Percentiles rank a stretch among this genome's conserved stretches.
Conservation (phyloP, 83 land plant species). For the Thuja plicata region DNA sequence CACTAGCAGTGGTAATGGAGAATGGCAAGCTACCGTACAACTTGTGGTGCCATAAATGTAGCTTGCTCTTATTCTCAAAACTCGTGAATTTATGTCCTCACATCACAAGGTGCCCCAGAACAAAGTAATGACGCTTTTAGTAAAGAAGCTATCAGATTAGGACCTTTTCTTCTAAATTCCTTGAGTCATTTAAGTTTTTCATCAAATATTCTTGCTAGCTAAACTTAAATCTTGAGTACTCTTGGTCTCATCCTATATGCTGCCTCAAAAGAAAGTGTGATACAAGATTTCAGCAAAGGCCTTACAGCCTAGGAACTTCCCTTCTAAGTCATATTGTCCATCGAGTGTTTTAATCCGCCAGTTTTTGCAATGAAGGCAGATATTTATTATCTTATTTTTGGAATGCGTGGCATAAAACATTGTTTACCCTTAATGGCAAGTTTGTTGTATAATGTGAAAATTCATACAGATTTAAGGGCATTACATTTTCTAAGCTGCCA, state of each 20-base stretch:
- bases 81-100: background rate
- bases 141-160: background rate
- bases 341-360: background rate
- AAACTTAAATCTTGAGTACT: background rate
- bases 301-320: background rate
- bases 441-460: background rate
- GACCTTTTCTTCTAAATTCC: background rate
- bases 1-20: background rate
- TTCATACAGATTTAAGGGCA: background rate
- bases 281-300: background rate
- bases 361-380: background rate
- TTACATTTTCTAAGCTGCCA: background rate
- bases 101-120: background rate
- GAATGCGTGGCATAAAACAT: background rate
- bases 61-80: background rate
- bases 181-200: background rate
- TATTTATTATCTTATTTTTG: background rate
- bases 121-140: background rate
- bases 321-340: background rate
- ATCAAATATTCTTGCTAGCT: background rate
- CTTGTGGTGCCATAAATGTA: background rate
- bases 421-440: background rate
- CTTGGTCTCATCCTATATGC: background rate
- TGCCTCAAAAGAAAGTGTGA: background rate
- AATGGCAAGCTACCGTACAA: background rate